phyloP scores from a whole-genome alignment of 1,284 basidiomycete species.

The Pholiota adiposa region DNA sequence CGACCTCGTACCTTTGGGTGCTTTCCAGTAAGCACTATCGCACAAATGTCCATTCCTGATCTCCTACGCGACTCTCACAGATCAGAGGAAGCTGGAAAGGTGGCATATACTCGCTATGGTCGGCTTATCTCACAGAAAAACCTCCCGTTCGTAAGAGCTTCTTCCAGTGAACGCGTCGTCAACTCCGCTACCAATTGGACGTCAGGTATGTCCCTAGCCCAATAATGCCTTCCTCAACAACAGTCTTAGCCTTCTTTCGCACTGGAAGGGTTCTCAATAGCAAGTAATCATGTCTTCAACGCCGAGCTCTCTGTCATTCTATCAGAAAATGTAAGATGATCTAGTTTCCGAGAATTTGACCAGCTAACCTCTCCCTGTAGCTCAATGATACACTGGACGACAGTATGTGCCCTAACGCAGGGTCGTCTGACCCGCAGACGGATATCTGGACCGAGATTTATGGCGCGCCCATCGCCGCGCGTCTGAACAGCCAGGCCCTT shows the following conservation, averaged over 20 bases:
- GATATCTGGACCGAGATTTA: constrained; percentile 59
- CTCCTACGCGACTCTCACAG: not conserved
- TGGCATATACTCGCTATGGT: constrained; percentile 56
- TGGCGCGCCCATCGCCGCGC: constrained; percentile 56
- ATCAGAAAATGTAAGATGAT: constrained; percentile 8
- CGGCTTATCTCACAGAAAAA: constrained; percentile 32
- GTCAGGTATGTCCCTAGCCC: constrained; percentile 43
- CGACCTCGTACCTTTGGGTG: constrained; percentile 72
- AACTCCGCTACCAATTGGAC: constrained; percentile 52
- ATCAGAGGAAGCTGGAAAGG: constrained; percentile 35
- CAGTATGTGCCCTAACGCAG: constrained; percentile 67
- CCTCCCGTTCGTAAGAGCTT: constrained; percentile 12
- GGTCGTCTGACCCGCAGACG: constrained; percentile 47
- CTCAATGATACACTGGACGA: constrained; percentile 71
- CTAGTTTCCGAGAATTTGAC: constrained; percentile 3
- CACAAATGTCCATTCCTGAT: not conserved
- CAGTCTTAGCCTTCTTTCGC: not conserved
- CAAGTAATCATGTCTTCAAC: constrained; percentile 42
- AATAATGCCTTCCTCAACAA: not conserved
- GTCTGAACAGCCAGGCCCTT: constrained; percentile 67
- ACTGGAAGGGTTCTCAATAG: constrained; percentile 63
- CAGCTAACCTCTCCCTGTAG: constrained; percentile 7
- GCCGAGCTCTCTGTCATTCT: constrained; percentile 49
- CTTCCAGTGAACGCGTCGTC: constrained; percentile 5
- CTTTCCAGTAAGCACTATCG: constrained; percentile 61